Conservation (phyloP, 257 asterid genomes). For the Solanum verrucosum region DNA sequence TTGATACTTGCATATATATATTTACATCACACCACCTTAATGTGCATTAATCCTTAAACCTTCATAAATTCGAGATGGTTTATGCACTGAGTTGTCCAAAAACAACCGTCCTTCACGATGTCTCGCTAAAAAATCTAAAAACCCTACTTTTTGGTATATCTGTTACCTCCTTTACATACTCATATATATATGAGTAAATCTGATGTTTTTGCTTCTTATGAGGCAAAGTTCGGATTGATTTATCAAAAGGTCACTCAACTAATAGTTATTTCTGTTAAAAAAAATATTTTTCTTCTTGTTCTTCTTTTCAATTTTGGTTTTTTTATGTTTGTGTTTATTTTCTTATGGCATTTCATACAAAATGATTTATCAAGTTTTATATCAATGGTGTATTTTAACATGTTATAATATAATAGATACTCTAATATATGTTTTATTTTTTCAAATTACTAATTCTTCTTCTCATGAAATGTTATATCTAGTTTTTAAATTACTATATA, state of each 20-base stretch:
- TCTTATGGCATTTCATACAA: not conserved
- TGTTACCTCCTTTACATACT: not conserved
- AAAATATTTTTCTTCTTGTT: too few relatives aligned
- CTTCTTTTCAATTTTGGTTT: not conserved
- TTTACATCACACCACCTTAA: not conserved
- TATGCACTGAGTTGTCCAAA: not conserved
- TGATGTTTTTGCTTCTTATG: not conserved
- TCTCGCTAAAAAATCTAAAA: not conserved
- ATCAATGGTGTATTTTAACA: not conserved
- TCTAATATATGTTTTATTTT: not conserved
- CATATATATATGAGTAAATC: not conserved
- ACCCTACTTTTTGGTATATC: not conserved
- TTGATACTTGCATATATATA: not conserved
- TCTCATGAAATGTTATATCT: not conserved
- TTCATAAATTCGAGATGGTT: not conserved
- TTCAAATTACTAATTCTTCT: not conserved
- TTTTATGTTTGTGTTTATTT: not conserved
- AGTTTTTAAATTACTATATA: too few relatives aligned
- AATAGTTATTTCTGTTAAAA: not conserved
- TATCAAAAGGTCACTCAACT: not conserved
- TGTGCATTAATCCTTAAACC: not conserved
- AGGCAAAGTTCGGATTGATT: not conserved
- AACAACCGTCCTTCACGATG: not conserved
- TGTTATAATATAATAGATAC: not conserved
- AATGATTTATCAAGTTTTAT: not conserved